These are phyloP conservation scores for Tricharina praecox DNA, from an alignment of 495 filamentous ascomycete genomes.

Conservation along the genomic window DNA sequence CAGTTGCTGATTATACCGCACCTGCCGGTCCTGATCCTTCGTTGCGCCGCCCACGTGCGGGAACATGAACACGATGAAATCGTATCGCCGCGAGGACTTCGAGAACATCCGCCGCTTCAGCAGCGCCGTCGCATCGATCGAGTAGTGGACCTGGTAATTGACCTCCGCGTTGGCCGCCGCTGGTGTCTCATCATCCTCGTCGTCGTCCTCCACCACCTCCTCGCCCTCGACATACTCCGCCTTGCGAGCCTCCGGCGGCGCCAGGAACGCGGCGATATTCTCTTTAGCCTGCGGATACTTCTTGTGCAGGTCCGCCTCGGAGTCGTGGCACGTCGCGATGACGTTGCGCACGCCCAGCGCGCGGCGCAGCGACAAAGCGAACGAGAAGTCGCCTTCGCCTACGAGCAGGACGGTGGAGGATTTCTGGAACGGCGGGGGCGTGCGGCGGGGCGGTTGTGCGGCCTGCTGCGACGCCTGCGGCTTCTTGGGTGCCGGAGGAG, in stretches of 20 bases:
- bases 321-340: conserved; percentile 44
- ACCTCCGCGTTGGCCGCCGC: neutral
- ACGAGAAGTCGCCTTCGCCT: conserved; percentile 91
- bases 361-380: conserved; percentile 54
- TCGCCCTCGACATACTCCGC: neutral
- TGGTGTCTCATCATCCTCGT: neutral
- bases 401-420: conserved; percentile 48
- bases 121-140: conserved; percentile 58
- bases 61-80: conserved; percentile 84
- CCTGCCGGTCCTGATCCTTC: conserved; percentile 86
- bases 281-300: conserved; percentile 60
- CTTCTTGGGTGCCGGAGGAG: conserved; percentile 6
- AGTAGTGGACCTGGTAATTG: conserved; percentile 37
- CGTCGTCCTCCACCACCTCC: neutral
- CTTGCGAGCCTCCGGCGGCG: neutral
- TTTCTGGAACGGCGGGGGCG: conserved; percentile 50
- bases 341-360: conserved; percentile 35
- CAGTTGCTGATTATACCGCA: conserved; percentile 78
- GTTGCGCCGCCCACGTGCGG: conserved; percentile 83
- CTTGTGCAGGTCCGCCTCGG: conserved; percentile 33
- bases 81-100: conserved; percentile 32
- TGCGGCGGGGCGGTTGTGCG: conserved; percentile 54
- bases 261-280: conserved; percentile 31
- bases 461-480: conserved; percentile 27
- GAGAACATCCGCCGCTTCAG: conserved; percentile 1